Evolutionary conservation across 345 rosid genomes (phyloP).

Genomic region (Gossypium longicalyx): DNA sequence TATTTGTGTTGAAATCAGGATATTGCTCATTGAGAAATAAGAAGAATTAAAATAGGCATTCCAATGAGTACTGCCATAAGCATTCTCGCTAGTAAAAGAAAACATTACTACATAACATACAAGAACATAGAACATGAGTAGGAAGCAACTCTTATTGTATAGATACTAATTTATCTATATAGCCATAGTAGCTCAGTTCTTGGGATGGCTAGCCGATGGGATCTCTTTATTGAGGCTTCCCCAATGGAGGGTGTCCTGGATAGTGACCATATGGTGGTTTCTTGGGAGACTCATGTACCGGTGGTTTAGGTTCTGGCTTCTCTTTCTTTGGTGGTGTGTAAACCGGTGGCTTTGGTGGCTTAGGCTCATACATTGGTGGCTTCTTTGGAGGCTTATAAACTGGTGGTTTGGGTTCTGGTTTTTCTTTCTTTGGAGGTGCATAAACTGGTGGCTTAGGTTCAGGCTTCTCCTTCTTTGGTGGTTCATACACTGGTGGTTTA

Average conservation of each 20-base stretch:
- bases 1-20: not conserved
- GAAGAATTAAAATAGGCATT: not conserved
- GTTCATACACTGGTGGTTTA: conserved; percentile 12
- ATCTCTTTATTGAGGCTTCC: not conserved
- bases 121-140: conserved; percentile 1
- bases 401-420: conserved; percentile 13
- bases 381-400: conserved; percentile 4
- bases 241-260: conserved; percentile 15
- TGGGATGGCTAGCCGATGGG: not conserved
- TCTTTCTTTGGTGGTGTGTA: not conserved
- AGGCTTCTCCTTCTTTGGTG: not conserved
- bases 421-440: not conserved
- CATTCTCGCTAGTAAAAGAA: not conserved
- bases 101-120: not conserved
- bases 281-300: not conserved
- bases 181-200: not conserved
- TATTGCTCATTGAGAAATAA: not conserved
- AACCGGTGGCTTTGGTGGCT: conserved; percentile 3
- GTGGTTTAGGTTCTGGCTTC: conserved; percentile 8
- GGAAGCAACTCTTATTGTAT: conserved; percentile 15
- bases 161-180: not conserved
- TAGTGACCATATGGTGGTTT: conserved; percentile 10
- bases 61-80: not conserved
- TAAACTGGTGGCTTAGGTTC: conserved; percentile 3
- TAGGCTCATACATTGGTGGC: not conserved